Evolutionary conservation across 1,284 basidiomycete genomes (phyloP), one percentile per base, ranked within the genome.

Genomic region (Salmacisia buchloeana): DNA sequence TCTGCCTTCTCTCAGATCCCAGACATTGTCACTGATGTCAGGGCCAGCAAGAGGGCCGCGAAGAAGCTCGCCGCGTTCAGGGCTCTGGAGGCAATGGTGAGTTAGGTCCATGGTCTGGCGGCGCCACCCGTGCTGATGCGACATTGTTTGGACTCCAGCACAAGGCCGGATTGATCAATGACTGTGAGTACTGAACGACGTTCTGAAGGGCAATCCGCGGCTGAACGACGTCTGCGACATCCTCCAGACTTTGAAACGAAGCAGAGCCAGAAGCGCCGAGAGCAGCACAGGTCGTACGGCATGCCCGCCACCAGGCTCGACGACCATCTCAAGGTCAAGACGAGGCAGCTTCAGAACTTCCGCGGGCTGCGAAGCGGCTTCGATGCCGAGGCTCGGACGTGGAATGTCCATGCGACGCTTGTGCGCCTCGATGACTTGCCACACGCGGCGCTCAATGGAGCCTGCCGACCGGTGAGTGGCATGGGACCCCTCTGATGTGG

Each of bases 1-100:
- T 5, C 12, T 49, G n/a, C 3, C 18, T 15, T 5, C 9, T 33
- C n/a, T 4, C 49, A 54, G 49, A 31, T 54, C 15, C 29, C 27
- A 12, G 31, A 54, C 49, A 31, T 54, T n/a, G 29, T 54, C 27
- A 33, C 49, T 3, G 49, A 54, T 3, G 34, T 36, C 6, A 31
- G 36, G 25, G 15, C 35, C 15, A 36, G 34, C n/a, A 36, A 58
- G 15, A 58, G 23, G 36, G 34, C 35, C 21, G 56, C 35, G n/a
- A 58, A 58, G 35, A 10, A 34, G 5, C n/a, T 58, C 18, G 35
- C 56, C 12, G 36, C 56, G 12, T 58, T 58, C 35, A 27, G 56
- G 5, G 36, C 34, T 35, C 25, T 27, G 9, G 36, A 58, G n/a
- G 56, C 56, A 10, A 21, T 39, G 36, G 34, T 39, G 35, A 54